phyloP scores from a whole-genome alignment of 768 basidiomycete species.

The Leccinum rimulosum region DNA sequence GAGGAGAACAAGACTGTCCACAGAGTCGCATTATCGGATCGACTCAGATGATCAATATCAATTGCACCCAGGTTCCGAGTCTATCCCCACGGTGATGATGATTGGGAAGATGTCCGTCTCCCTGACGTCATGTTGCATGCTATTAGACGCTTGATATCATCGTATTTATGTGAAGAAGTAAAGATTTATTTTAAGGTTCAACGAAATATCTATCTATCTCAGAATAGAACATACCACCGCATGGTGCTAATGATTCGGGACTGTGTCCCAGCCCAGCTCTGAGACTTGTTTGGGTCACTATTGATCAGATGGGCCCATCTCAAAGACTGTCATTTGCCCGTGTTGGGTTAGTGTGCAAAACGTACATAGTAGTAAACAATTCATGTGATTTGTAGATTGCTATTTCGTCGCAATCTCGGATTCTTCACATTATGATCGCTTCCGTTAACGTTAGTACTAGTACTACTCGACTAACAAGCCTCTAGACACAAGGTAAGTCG shows the following conservation, averaged over 20 bases:
- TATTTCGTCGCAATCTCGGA: no score
- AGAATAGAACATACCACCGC: neutral
- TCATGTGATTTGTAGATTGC: no score
- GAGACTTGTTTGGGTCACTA: neutral
- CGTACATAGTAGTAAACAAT: no score
- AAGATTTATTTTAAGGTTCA: neutral
- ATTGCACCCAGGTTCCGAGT: neutral
- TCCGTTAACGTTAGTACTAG: no score
- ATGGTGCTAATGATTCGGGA: neutral
- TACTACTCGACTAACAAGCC: no score
- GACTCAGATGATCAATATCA: neutral
- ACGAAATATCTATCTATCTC: neutral
- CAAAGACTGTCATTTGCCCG: neutral
- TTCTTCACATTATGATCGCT: no score
- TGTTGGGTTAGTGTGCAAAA: no score
- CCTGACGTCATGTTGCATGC: neutral
- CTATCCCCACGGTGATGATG: slow-evolving; percentile 3
- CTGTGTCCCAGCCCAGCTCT: neutral
- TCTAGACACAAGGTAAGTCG: no score
- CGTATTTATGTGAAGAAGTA: no score
- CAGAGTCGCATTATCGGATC: neutral
- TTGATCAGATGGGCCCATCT: neutral
- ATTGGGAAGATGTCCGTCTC: slow-evolving; percentile 1
- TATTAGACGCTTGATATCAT: neutral
- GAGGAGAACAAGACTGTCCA: slow-evolving; percentile 1